Evolutionary conservation across 495 filamentous ascomycete species (phyloP), one percentile per base, ranked within the genome.

Genomic region (Neohortaea acidophila): DNA sequence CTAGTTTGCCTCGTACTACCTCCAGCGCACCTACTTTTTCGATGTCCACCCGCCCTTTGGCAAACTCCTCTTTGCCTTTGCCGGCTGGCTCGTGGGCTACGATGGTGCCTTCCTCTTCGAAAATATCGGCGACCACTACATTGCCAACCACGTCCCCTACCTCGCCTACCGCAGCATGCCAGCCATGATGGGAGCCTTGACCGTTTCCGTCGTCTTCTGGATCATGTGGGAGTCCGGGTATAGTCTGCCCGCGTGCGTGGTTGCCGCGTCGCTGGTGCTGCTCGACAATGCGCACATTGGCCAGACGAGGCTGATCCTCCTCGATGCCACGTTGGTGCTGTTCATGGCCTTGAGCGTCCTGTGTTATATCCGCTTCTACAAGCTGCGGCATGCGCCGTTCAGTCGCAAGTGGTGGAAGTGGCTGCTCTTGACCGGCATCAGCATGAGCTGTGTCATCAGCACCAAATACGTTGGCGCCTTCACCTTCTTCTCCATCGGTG

Each of bases 171-270:
- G 89, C 34, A 81, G 85, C 22, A 73, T 99, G 73, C 91, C 89
- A 10, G 89, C 89, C 30, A 67, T 86, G 24, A 72, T 96, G 45
- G 89, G 89, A 44, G 76, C 91, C 36, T 62, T 96, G 45, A 96
- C 91, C 1, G 84, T 99, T 31, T 78, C 87, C n/a, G 81, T 86
- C 14, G 77, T 84, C 12, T 99, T 89, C 59, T 56, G 91, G 59
- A 96, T 92, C 49, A 99, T 99, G 89, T 96, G 89, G 89, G 89
- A 99, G 61, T 94, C 86, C 10, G 91, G 86, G 37, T 99, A 96
- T 52, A 91, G 84, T 28, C 64, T 99, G 14, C 89, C 89, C 3
- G 91, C 89, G 37, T 91, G 81, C 55, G 67, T 94, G 27, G 64
- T 92, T 43, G 80, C 89, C 18, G 74, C 91, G 7, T 76, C 79